Evolutionary conservation across 2,329 filamentous ascomycete genomes (phyloP).

Genomic region (Microcyclospora pomicola): DNA sequence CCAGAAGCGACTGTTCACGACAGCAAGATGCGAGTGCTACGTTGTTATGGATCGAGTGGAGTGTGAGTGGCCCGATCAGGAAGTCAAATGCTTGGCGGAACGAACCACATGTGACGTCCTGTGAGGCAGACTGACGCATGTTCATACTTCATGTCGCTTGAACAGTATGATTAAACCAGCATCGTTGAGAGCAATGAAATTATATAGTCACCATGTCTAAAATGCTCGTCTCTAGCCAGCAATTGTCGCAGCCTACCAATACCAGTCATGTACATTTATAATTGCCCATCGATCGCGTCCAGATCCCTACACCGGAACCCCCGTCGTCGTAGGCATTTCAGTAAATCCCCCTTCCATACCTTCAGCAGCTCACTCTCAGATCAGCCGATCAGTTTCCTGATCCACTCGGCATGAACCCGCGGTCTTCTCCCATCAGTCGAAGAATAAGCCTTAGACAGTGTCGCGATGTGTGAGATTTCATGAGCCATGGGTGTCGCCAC

Average conservation of each 20-base stretch:
- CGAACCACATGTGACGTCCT: too few relatives aligned
- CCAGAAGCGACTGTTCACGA: too few relatives aligned
- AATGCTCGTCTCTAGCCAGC: slow-evolving; percentile 24
- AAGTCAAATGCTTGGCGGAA: too few relatives aligned
- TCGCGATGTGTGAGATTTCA: slow-evolving; percentile 29
- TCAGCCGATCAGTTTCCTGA: slow-evolving; percentile 24
- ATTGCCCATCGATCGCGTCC: slow-evolving; percentile 21
- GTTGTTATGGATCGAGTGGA: too few relatives aligned
- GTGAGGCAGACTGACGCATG: too few relatives aligned
- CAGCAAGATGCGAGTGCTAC: too few relatives aligned
- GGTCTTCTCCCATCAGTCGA: slow-evolving; percentile 27
- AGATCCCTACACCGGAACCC: slow-evolving; percentile 3
- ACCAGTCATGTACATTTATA: slow-evolving; percentile 12
- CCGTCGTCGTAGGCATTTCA: slow-evolving; percentile 16
- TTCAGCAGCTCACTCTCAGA: slow-evolving; percentile 9
- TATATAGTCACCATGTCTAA: slow-evolving; percentile 3
- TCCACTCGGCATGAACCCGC: slow-evolving; percentile 33
- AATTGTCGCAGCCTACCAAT: slow-evolving; percentile 19
- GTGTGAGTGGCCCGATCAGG: too few relatives aligned
- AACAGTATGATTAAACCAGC: too few relatives aligned
- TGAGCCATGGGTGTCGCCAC: slow-evolving; percentile 27
- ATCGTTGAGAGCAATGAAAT: too few relatives aligned
- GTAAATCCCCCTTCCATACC: slow-evolving; percentile 12
- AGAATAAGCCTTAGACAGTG: slow-evolving; percentile 17
- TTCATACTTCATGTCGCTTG: too few relatives aligned